These are phyloP conservation scores for Ceratocystiopsis sp. DNA, from an alignment of 2,329 filamentous ascomycete genomes.

Conservation along the genomic window DNA sequence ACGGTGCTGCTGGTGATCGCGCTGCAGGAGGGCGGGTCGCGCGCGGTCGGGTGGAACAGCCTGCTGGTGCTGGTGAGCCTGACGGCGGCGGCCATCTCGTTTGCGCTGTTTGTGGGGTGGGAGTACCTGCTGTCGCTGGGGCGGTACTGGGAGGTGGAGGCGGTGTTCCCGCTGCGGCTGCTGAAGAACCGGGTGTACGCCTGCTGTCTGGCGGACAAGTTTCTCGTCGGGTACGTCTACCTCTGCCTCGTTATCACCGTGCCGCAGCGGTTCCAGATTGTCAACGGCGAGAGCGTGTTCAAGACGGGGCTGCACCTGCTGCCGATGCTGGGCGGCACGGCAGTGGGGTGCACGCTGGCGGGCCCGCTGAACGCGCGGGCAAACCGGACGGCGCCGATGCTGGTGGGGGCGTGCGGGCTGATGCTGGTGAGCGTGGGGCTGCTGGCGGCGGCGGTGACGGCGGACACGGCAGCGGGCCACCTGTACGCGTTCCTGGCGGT, in stretches of 20 bases:
- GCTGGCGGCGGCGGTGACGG: constrained; percentile 25
- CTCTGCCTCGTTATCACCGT: constrained; percentile 40
- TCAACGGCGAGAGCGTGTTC: constrained; percentile 34
- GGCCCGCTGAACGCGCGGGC: constrained; percentile 34
- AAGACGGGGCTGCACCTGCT: constrained; percentile 39
- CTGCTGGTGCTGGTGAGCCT: constrained; percentile 32
- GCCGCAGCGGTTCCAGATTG: constrained; percentile 43
- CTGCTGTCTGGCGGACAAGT: constrained; percentile 33
- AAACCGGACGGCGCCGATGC: constrained; percentile 35
- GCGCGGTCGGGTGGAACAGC: constrained; percentile 33
- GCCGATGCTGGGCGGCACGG: constrained; percentile 39
- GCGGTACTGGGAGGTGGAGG: constrained; percentile 25
- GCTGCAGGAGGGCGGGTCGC: constrained; percentile 38
- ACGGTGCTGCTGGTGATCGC: constrained; percentile 38
- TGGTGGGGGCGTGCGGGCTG: constrained; percentile 30
- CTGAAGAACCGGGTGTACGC: constrained; percentile 31
- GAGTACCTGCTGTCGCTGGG: constrained; percentile 27
- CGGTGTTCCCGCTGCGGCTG: constrained; percentile 36
- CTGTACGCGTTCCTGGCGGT: constrained; percentile 39
- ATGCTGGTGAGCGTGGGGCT: constrained; percentile 36
- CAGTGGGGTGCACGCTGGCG: constrained; percentile 37
- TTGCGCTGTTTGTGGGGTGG: constrained; percentile 32
- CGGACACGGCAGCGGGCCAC: constrained; percentile 16
- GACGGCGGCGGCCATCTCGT: constrained; percentile 28
- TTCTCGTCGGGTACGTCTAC: constrained; percentile 40